Percentiles rank a stretch among this genome's conserved stretches.
Evolutionary conservation across 495 filamentous ascomycete species (phyloP).

Genomic region (Aspergillus sclerotioniger): DNA sequence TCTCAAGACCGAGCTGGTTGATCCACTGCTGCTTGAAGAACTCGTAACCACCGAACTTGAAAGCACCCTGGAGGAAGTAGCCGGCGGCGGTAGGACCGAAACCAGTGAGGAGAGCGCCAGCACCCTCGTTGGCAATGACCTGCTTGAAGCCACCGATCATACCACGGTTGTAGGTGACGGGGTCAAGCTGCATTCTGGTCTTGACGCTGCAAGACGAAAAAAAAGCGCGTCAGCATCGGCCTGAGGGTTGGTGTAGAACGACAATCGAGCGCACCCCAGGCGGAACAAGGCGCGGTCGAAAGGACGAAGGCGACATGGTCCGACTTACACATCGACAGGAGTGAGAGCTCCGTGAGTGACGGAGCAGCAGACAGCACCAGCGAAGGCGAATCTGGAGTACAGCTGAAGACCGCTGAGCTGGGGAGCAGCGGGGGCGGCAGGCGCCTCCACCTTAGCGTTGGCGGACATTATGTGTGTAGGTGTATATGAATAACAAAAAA

Average conservation of each 20-base stretch:
- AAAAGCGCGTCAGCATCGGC: constrained; percentile 27
- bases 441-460: constrained; percentile 37
- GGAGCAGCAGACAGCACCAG: constrained; percentile 90
- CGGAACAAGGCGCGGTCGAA: constrained; percentile 17
- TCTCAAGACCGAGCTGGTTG: constrained; percentile 77
- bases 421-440: constrained; percentile 38
- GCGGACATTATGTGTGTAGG: constrained; percentile 43
- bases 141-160: constrained; percentile 84
- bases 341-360: constrained; percentile 91
- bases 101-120: constrained; percentile 84
- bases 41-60: constrained; percentile 96
- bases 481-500: constrained; percentile 13
- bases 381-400: constrained; percentile 86
- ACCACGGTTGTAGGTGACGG: constrained; percentile 83
- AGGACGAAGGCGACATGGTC: constrained; percentile 5
- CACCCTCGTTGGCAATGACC: constrained; percentile 81
- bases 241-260: constrained; percentile 8
- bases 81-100: constrained; percentile 84
- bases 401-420: constrained; percentile 52
- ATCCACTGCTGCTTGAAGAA: constrained; percentile 93
- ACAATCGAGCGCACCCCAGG: background rate
- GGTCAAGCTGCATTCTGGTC: constrained; percentile 92
- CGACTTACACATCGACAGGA: constrained; percentile 92
- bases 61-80: constrained; percentile 92
- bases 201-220: constrained; percentile 68